Percentiles rank a stretch among this genome's conserved stretches.
Conservation (phyloP, 176 grass and related monocot species). For the Miscanthus lutarioriparius region DNA sequence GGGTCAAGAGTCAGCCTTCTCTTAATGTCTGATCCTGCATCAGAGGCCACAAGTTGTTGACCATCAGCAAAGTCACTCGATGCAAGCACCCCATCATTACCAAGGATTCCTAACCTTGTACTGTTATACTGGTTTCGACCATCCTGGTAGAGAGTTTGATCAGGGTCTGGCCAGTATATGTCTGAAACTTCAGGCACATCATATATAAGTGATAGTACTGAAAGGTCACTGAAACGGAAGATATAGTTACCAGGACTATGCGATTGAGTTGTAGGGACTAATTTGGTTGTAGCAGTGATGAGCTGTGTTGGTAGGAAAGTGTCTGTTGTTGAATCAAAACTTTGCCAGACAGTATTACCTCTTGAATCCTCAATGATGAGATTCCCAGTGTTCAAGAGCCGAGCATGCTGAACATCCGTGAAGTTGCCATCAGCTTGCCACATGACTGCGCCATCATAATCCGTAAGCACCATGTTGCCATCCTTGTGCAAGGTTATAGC, state of each 20-base stretch:
- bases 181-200: slow-evolving; percentile 22
- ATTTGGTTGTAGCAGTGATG: slow-evolving; percentile 37
- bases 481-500: slow-evolving; percentile 34
- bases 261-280: slow-evolving; percentile 33
- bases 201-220: slow-evolving; percentile 33
- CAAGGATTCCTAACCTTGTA: slow-evolving; percentile 27
- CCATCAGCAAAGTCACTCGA: slow-evolving; percentile 34
- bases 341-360: slow-evolving; percentile 43
- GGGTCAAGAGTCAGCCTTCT: slow-evolving; percentile 55
- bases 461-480: slow-evolving; percentile 31
- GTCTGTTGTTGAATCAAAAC: slow-evolving; percentile 60
- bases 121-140: slow-evolving; percentile 36
- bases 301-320: slow-evolving; percentile 53
- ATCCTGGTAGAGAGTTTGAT: not conserved
- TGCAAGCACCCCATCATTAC: slow-evolving; percentile 16
- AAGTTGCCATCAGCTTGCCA: slow-evolving; percentile 35
- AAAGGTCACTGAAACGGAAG: slow-evolving; percentile 40
- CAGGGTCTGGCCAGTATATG: slow-evolving; percentile 55
- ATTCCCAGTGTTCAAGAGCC: slow-evolving; percentile 46
- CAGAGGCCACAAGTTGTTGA: slow-evolving; percentile 39
- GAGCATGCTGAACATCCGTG: not conserved
- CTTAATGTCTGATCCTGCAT: slow-evolving; percentile 13
- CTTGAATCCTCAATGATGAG: slow-evolving; percentile 36
- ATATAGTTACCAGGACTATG: slow-evolving; percentile 34
- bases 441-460: slow-evolving; percentile 13